Base-by-base conservation (phyloP, 176 grass and related monocot species). In the Tillandsia fasciculata region DNA sequence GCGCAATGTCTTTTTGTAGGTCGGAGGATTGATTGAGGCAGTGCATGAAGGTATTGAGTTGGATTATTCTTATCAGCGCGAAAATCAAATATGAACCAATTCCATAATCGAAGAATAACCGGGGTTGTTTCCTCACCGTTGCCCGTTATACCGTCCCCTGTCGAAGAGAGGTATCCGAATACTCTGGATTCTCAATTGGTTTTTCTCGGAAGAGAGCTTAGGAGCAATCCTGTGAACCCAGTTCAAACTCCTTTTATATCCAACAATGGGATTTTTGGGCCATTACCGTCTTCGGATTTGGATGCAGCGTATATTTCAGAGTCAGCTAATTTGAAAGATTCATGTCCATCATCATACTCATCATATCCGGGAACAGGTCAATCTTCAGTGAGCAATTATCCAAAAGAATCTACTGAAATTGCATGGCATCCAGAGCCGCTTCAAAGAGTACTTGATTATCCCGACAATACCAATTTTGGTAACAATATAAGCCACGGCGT, bases 361-460 rank as follows among this genome's bases (percentile, higher is more conserved):
- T 67, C 28, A 67, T 67, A 49, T 67, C 48, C 65, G 18, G 42
- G 12, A 49, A 67, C 65, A 20, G 33, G 33, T 22, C 33, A 49
- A 49, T 29, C 65, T 67, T 67, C 33, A 33, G 12, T 48, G 65
- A 67, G 27, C 48, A 67, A 48, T 49, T 49, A 67, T 67, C 65
- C 65, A 9, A n/a, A 49, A 67, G 65, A 49, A 47, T 48, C 65
- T n/a, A 33, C 65, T 49, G 65, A 49, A 66, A 48, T 66, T 49
- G 48, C 74, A 3, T 89, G 78, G 86, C 79, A 50, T 57, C 72
- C 79, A 64, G 82, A 89, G 68, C 51, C 85, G 15, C 63, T 87
- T 72, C 80, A 85, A 0, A 58, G 26, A 68, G 68, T 85, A 28
- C 75, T 85, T 81, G 82, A 15, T 85, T 89, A 72, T 48, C 22